Evolutionary conservation across 2,329 filamentous ascomycete species (phyloP), one percentile per base, ranked within the genome.

Genomic region (Alternaria alternata): DNA sequence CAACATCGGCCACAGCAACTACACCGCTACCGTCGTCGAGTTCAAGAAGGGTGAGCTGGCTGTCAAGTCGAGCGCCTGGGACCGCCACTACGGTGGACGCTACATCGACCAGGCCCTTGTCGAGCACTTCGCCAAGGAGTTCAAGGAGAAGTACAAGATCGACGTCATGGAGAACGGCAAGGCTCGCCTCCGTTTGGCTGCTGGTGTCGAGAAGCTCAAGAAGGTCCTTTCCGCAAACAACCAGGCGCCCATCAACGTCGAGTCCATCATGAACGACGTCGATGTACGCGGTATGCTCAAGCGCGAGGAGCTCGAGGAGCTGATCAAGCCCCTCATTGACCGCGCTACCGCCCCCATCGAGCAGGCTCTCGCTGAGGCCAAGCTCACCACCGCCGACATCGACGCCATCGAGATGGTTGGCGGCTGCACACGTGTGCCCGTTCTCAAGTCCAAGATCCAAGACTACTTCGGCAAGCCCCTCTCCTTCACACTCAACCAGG

Each of bases 191-290:
- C 93, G 95, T 79, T 92, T 96, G 71, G 87, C 91, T 42, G 89
- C 93, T 63, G 93, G 92, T 58, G 93, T 94, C 56, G 95, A 99
- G 87, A 97, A 97, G 87, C 84, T 96, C 78, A 99, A 99, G 90
- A 98, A 98, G 89, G 90, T 98, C 57, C 85, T 99, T 57, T 98
- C 94, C 36, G 95, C 95, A 78, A 98, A 98, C 84, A 91, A 94
- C 71, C 87, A 91, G 76, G 93, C 94, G 18, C 93, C 94, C 51
- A 82, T 99, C 80, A 98, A 94, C 86, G 96, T 99, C 75, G 95
- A 99, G 85, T 97, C 94, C 36, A 85, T 99, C 71, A 98, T 99
- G 94, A 96, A 98, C 81, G 95, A 99, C 79, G 85, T 97, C 63
- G 95, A 99, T 79, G 95, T 97, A 38, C 88, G 88, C 54, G 85